These are phyloP conservation scores for Parathielavia hyrcaniae DNA, from an alignment of 495 filamentous ascomycete genomes.

Conservation along the genomic window DNA sequence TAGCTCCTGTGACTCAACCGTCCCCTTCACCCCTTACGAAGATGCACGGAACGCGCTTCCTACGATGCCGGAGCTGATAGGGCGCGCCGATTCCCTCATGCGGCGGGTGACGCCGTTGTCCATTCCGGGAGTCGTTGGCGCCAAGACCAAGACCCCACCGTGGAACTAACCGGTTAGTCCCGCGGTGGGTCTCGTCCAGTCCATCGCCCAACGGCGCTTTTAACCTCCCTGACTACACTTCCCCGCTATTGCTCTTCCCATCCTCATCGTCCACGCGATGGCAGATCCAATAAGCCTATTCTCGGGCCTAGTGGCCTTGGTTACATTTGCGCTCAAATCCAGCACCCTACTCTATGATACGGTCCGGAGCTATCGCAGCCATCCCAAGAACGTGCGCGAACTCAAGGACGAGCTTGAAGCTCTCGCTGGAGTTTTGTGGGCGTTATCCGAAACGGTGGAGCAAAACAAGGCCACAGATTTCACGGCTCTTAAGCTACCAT, in stretches of 20 bases:
- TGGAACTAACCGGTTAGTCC: too few relatives aligned
- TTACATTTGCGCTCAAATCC: constrained; percentile 39
- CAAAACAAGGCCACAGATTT: constrained; percentile 4
- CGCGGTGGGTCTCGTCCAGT: too few relatives aligned
- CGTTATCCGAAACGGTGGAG: constrained; percentile 31
- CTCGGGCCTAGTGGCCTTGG: constrained; percentile 10
- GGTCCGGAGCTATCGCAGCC: constrained; percentile 38
- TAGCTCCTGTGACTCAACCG: too few relatives aligned
- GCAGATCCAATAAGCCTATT: constrained; percentile 9
- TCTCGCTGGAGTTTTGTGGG: constrained; percentile 33
- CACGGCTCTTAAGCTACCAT: constrained; percentile 13
- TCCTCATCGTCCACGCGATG: constrained; percentile 10
- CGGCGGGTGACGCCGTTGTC: too few relatives aligned
- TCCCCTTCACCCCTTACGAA: too few relatives aligned
- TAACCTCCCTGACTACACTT: not conserved
- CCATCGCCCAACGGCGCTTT: too few relatives aligned
- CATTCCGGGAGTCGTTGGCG: too few relatives aligned
- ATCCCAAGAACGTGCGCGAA: constrained; percentile 37
- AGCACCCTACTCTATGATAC: constrained; percentile 26
- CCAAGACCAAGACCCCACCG: too few relatives aligned
- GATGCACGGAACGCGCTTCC: too few relatives aligned
- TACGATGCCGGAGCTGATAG: too few relatives aligned
- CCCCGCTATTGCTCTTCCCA: constrained; percentile 7
- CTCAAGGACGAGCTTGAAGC: constrained; percentile 40
- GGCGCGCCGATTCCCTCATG: too few relatives aligned